Evolutionary conservation across 2,329 filamentous ascomycete species (phyloP).

Genomic region (Beauveria sp.): DNA sequence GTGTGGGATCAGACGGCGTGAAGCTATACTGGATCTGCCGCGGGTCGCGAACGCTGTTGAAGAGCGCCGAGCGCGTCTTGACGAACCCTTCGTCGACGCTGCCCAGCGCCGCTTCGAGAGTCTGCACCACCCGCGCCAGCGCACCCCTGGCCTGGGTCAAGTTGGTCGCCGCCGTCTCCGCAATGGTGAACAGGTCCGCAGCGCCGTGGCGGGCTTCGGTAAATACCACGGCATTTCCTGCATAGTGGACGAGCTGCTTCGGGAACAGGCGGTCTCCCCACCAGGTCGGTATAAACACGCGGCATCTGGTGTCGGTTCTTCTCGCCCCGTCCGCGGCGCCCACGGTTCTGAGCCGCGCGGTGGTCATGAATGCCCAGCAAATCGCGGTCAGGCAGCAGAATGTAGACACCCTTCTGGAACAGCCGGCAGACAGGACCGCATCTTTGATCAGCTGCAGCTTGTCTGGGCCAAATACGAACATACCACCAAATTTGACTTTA

Average conservation of each 20-base stretch:
- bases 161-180: conserved; percentile 13
- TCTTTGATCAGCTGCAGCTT: conserved; percentile 26
- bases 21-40: conserved; percentile 32
- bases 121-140: conserved; percentile 23
- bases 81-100: conserved; percentile 35
- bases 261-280: conserved; percentile 31
- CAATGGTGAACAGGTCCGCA: conserved; percentile 16
- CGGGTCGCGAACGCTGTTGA: conserved; percentile 28
- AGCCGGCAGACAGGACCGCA: conserved; percentile 14
- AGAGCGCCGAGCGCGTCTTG: conserved; percentile 29
- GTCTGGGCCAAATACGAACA: conserved; percentile 31
- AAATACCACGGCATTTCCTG: conserved; percentile 35
- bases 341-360: conserved; percentile 20
- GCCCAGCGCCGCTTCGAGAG: conserved; percentile 20
- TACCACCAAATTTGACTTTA: conserved; percentile 30
- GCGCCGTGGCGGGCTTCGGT: conserved; percentile 24
- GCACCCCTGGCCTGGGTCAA: conserved; percentile 13
- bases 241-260: conserved; percentile 25
- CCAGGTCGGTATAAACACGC: conserved; percentile 34
- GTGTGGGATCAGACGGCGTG: conserved; percentile 31
- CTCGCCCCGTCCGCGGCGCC: not conserved
- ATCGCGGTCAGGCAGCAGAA: conserved; percentile 33
- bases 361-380: conserved; percentile 32
- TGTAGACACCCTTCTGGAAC: conserved; percentile 20
- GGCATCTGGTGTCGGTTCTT: conserved; percentile 14